Conservation (phyloP, 768 basidiomycete species). For the Leccinum aurantiacum region DNA sequence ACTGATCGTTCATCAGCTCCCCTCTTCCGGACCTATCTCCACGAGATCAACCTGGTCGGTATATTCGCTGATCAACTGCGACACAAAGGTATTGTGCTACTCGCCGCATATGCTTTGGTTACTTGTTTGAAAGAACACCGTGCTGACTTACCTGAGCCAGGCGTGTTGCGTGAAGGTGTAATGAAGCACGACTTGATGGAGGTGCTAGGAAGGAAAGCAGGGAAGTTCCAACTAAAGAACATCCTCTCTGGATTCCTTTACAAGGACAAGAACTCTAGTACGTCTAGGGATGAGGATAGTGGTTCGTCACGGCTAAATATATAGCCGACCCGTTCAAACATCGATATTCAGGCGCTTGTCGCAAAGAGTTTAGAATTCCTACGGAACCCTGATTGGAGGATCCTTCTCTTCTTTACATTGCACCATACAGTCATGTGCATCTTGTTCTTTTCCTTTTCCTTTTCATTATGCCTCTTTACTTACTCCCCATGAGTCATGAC, state of each 20-base stretch:
- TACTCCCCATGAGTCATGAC: too few species aligned
- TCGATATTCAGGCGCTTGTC: constrained; percentile 10
- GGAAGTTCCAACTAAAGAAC: constrained; percentile 10
- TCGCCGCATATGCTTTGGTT: constrained; percentile 23
- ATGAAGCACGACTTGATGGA: constrained; percentile 15
- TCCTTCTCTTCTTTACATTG: too few species aligned
- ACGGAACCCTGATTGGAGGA: constrained; percentile 10
- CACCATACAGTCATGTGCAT: too few species aligned
- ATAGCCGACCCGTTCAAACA: background rate
- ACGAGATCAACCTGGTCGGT: constrained; percentile 5
- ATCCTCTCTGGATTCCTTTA: constrained; percentile 23
- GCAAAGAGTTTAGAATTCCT: constrained; percentile 10
- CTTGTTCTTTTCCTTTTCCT: too few species aligned
- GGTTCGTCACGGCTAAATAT: background rate
- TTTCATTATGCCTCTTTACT: too few species aligned
- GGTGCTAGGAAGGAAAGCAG: constrained; percentile 20
- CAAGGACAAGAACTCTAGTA: constrained; percentile 25
- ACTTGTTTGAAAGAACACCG: constrained; percentile 16
- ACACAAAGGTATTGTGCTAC: constrained; percentile 15
- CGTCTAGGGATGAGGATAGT: background rate
- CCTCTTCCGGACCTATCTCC: constrained; percentile 10
- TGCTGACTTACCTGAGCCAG: constrained; percentile 9
- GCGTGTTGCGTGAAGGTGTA: constrained; percentile 14
- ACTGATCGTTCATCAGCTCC: constrained; percentile 9
- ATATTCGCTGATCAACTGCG: constrained; percentile 18